A percentile compares a stretch with the other conserved stretches of the same genome.
Conservation (phyloP, 164 flowering plant genomes). For the Akebia trifoliata region DNA sequence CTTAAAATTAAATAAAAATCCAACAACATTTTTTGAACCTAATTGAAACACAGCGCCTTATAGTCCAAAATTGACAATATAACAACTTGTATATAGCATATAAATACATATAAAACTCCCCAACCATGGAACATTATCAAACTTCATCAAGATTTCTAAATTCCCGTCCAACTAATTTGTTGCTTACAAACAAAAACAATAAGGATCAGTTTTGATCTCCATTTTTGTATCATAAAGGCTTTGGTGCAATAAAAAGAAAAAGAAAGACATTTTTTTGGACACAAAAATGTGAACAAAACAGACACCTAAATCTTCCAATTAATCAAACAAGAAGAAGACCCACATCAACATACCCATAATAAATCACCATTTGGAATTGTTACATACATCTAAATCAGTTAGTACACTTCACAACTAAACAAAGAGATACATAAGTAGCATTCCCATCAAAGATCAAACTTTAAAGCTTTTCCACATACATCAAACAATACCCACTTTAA, state of each 20-base stretch:
- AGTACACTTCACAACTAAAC: background rate
- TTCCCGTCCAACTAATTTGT: background rate
- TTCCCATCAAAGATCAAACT: background rate
- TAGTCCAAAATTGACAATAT: too few relatives aligned
- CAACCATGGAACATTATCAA: background rate
- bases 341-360: background rate
- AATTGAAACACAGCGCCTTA: too few relatives aligned
- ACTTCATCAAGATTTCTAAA: background rate
- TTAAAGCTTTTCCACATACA: background rate
- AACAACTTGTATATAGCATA: background rate
- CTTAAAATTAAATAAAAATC: too few relatives aligned
- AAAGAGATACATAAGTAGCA: background rate
- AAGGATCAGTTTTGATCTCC: too few relatives aligned
- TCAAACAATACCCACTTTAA: background rate
- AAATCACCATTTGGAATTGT: background rate
- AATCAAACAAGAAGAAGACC: background rate
- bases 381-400: background rate
- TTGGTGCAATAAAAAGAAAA: background rate
- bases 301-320: background rate
- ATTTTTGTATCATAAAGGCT: too few relatives aligned
- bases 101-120: too few relatives aligned
- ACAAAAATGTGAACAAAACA: background rate
- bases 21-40: too few relatives aligned
- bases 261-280: background rate
- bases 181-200: background rate